These are phyloP conservation scores for Physaria fendleri DNA, from an alignment of 345 rosid genomes.

Conservation along the genomic window DNA sequence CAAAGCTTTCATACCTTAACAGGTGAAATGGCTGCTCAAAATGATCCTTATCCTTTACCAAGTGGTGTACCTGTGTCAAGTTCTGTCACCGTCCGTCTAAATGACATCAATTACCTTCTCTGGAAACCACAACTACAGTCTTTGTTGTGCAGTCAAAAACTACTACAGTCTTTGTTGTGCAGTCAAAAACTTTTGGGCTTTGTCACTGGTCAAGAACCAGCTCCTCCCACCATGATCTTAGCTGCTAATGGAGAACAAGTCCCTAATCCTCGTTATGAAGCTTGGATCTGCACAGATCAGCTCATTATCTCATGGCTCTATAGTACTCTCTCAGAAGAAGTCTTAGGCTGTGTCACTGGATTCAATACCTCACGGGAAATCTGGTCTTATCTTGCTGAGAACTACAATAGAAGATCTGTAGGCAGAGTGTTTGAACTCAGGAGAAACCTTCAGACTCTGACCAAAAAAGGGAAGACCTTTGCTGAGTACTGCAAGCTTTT, in stretches of 20 bases:
- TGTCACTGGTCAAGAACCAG: neutral
- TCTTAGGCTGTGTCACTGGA: neutral
- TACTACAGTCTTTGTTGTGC: neutral
- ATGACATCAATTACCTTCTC: neutral
- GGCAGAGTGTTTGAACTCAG: neutral
- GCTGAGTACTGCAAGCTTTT: too few relatives aligned
- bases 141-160: neutral
- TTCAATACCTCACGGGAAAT: neutral
- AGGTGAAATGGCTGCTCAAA: neutral
- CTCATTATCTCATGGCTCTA: neutral
- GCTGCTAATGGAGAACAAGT: neutral
- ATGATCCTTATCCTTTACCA: neutral
- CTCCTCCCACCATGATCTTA: fast-evolving
- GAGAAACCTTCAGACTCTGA: neutral
- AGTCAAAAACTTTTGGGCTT: neutral
- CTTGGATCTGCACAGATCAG: neutral
- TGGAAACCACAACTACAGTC: neutral
- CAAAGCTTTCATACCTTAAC: neutral
- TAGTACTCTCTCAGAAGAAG: neutral
- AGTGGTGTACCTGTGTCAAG: neutral
- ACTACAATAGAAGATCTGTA: neutral
- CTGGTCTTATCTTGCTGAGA: neutral
- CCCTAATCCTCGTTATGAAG: neutral
- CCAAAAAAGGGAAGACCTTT: neutral
- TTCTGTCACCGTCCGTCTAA: neutral